Evolutionary conservation across 805 yeast genomes (phyloP).

Genomic region (Ogataea angusta): DNA sequence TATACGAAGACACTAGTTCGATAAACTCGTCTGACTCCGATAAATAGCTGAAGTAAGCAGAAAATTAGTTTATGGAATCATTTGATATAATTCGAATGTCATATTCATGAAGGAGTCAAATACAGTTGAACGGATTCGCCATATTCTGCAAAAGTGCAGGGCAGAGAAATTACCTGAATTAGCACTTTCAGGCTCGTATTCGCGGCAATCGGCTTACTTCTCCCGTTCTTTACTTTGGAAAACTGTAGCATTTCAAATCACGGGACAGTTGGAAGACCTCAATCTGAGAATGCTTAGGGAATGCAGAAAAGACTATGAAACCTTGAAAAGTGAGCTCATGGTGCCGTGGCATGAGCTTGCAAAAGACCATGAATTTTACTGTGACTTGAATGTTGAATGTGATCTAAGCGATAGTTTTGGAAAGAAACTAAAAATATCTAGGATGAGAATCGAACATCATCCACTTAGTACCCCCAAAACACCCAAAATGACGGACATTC

Average conservation of each 20-base stretch:
- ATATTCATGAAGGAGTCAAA: slow-evolving; percentile 4
- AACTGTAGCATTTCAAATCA: slow-evolving; percentile 12
- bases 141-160: slow-evolving; percentile 2
- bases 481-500: slow-evolving; percentile 31
- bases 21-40: background rate
- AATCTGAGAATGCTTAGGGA: slow-evolving; percentile 17
- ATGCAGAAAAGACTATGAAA: slow-evolving; percentile 20
- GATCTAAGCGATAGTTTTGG: slow-evolving; percentile 26
- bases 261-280: slow-evolving; percentile 12
- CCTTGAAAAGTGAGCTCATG: slow-evolving; percentile 23
- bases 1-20: background rate
- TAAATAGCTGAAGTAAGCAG: slow-evolving; percentile 5
- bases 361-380: slow-evolving; percentile 23
- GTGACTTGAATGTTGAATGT: slow-evolving; percentile 15
- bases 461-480: slow-evolving; percentile 12
- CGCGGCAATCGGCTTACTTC: slow-evolving; percentile 15
- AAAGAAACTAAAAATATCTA: slow-evolving; percentile 14
- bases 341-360: slow-evolving; percentile 36
- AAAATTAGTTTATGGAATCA: background rate
- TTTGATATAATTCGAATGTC: background rate
- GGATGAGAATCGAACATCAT: slow-evolving; percentile 21
- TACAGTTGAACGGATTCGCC: slow-evolving; percentile 5
- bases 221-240: slow-evolving; percentile 28
- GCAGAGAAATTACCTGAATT: slow-evolving; percentile 8
- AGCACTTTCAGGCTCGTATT: slow-evolving; percentile 3